These are phyloP conservation scores for Paxillus involutus DNA, from an alignment of 768 basidiomycete species.

Conservation along the genomic window DNA sequence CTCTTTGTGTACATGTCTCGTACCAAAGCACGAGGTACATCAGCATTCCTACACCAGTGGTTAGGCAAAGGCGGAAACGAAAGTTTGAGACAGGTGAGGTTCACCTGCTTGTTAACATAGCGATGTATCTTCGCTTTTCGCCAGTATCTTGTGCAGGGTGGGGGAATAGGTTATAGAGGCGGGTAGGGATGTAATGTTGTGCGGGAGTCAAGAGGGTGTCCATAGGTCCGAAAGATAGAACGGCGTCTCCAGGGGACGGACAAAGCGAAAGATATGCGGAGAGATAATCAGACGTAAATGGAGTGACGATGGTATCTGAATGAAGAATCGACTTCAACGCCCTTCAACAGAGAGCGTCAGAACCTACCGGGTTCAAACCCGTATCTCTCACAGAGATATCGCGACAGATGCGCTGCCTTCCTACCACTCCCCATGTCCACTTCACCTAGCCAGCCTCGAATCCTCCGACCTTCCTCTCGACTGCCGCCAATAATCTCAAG, in stretches of 20 bases:
- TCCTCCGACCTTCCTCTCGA: slow-evolving; percentile 67
- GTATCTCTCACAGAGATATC: slow-evolving; percentile 78
- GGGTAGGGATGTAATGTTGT: slow-evolving; percentile 70
- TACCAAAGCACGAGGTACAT: slow-evolving; percentile 80
- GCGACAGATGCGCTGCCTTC: slow-evolving; percentile 63
- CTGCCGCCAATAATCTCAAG: slow-evolving; percentile 78
- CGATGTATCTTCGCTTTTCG: slow-evolving; percentile 74
- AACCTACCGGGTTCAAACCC: slow-evolving; percentile 71
- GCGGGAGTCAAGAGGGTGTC: slow-evolving; percentile 77
- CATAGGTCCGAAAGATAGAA: slow-evolving; percentile 80
- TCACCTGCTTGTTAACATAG: slow-evolving; percentile 69
- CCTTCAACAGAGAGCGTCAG: not conserved
- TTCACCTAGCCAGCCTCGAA: slow-evolving; percentile 81
- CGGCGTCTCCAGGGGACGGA: slow-evolving; percentile 70
- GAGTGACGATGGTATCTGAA: slow-evolving; percentile 67
- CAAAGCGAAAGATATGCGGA: slow-evolving; percentile 76
- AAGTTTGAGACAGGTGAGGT: slow-evolving; percentile 3
- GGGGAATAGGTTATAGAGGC: slow-evolving; percentile 71
- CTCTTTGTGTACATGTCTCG: slow-evolving; percentile 92
- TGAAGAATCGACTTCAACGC: not conserved
- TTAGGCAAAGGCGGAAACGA: not conserved
- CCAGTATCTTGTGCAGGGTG: slow-evolving; percentile 79
- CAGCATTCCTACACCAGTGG: slow-evolving; percentile 61
- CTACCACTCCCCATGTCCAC: slow-evolving; percentile 69
- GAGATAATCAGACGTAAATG: slow-evolving; percentile 78